These are phyloP conservation scores for Aspergillus cejpii DNA, from an alignment of 2,329 filamentous ascomycete species.

Conservation along the genomic window DNA sequence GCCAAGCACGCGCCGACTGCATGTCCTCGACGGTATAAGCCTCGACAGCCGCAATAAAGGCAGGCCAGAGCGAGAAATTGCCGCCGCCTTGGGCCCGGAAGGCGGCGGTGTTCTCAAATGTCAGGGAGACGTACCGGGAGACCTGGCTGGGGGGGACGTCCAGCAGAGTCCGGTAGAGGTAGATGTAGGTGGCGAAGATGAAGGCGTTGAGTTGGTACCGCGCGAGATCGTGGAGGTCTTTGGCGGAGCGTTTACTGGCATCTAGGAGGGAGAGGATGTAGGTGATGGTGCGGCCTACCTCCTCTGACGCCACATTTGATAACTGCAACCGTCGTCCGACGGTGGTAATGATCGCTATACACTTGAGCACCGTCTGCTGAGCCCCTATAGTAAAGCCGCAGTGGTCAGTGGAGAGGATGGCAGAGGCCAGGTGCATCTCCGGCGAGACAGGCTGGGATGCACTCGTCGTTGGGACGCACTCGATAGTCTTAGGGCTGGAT, in stretches of 20 bases:
- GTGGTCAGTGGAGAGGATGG: no score
- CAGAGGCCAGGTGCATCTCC: no score
- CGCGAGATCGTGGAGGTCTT: constrained; percentile 1
- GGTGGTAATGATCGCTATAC: constrained; percentile 13
- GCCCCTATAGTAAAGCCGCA: constrained; percentile 17
- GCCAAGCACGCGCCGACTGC: background rate
- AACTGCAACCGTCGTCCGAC: constrained; percentile 1
- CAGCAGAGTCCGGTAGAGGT: constrained; percentile 14
- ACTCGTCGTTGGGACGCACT: no score
- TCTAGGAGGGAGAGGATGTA: no score
- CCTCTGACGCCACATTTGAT: no score
- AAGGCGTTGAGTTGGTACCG: constrained; percentile 15
- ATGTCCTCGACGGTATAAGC: constrained; percentile 13
- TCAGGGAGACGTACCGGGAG: constrained; percentile 9
- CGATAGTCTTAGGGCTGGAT: no score
- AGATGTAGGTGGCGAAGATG: constrained; percentile 15
- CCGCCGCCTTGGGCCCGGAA: constrained; percentile 10
- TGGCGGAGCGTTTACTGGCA: background rate
- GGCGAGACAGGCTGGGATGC: no score
- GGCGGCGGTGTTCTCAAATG: constrained; percentile 8
- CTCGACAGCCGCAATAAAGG: constrained; percentile 19
- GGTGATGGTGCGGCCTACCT: no score
- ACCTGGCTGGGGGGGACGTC: constrained; percentile 13
- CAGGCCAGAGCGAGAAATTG: constrained; percentile 18
- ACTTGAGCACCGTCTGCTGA: constrained; percentile 9